phyloP scores from a whole-genome alignment of 2,329 filamentous ascomycete species.

The Thielaviopsis musarum region DNA sequence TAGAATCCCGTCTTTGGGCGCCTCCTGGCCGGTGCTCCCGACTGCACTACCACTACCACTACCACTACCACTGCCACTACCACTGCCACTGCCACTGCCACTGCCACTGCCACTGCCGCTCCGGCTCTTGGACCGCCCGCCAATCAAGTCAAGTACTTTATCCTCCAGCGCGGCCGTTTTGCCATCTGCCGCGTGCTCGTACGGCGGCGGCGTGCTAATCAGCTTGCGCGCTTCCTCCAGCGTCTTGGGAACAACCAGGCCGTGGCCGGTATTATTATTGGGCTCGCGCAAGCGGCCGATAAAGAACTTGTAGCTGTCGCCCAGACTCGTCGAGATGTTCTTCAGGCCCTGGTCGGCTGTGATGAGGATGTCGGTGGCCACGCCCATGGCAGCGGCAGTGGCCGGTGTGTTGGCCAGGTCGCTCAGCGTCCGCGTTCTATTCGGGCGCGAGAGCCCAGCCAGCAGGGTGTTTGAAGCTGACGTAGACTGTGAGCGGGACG shows the following conservation, averaged over 20 bases:
- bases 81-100: conserved; percentile 56
- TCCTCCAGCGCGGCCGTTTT: conserved; percentile 35
- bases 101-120: conserved; percentile 51
- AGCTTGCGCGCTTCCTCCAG: conserved; percentile 84
- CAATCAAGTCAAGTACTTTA: conserved; percentile 53
- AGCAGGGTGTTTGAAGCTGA: conserved; percentile 1
- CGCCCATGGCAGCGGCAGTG: conserved; percentile 49
- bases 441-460: conserved; percentile 12
- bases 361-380: conserved; percentile 68
- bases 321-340: conserved; percentile 76
- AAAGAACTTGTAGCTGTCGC: conserved; percentile 85
- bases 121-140: conserved; percentile 30
- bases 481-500: background rate
- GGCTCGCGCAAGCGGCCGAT: conserved; percentile 70
- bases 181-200: conserved; percentile 43
- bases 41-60: conserved; percentile 54
- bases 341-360: conserved; percentile 87
- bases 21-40: too few species aligned
- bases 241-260: conserved; percentile 62
- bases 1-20: conserved; percentile 17
- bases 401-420: conserved; percentile 75
- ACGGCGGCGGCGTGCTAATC: conserved; percentile 53
- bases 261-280: conserved; percentile 20
- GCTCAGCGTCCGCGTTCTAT: conserved; percentile 55
- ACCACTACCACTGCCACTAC: conserved; percentile 66